Conservation (phyloP, 495 filamentous ascomycete species). For the Hypoxylon rickii region DNA sequence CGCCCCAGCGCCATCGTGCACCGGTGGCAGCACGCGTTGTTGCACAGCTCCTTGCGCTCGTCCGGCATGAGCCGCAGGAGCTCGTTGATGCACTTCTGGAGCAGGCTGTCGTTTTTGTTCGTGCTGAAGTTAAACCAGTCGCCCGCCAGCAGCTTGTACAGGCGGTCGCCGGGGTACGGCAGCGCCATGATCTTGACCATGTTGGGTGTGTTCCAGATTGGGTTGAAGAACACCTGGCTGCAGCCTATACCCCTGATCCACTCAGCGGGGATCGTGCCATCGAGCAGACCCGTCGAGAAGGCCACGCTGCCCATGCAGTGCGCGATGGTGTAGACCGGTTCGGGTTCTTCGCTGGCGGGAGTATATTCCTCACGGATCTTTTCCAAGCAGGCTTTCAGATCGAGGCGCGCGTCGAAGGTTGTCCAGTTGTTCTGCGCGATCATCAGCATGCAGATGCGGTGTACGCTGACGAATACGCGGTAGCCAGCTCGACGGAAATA, state of each 20-base stretch:
- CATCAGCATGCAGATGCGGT: constrained; percentile 63
- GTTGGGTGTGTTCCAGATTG: constrained; percentile 62
- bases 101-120: constrained; percentile 48
- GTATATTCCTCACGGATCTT: constrained; percentile 50
- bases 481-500: constrained; percentile 66
- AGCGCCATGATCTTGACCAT: constrained; percentile 57
- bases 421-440: constrained; percentile 59
- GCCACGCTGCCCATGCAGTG: constrained; percentile 72
- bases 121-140: constrained; percentile 60
- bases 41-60: constrained; percentile 61
- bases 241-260: constrained; percentile 67
- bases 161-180: constrained; percentile 51
- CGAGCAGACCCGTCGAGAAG: constrained; percentile 62
- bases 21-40: constrained; percentile 64
- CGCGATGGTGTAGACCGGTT: constrained; percentile 62
- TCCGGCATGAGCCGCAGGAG: constrained; percentile 65
- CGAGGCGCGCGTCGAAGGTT: constrained; percentile 65
- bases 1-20: constrained; percentile 64
- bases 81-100: constrained; percentile 61
- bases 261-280: constrained; percentile 61
- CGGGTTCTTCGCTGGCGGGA: constrained; percentile 22
- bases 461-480: constrained; percentile 61
- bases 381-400: constrained; percentile 62
- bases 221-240: constrained; percentile 69
- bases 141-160: constrained; percentile 53